Percentiles rank a stretch among this genome's conserved stretches.
Conservation (phyloP, 1,139 yeast genomes). For the Nakaseomyces glabratus region DNA sequence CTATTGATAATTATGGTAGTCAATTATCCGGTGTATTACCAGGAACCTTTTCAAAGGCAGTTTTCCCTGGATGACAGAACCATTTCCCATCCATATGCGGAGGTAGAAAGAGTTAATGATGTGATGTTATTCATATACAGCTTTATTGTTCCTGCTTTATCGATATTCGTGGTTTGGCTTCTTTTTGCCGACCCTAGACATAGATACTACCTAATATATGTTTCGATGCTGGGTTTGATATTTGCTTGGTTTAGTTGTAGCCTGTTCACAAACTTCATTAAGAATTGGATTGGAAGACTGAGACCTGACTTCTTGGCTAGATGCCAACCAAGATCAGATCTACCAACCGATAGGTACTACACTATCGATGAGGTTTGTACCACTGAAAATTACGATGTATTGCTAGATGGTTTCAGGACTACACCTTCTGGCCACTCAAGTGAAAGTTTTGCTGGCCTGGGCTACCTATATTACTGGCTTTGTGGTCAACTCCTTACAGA, state of each 20-base stretch:
- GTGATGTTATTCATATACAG: conserved; percentile 35
- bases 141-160: conserved; percentile 35
- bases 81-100: conserved; percentile 66
- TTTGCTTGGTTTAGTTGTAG: conserved; percentile 46
- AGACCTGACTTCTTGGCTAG: conserved; percentile 73
- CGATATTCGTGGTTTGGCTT: conserved; percentile 33
- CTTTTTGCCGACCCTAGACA: conserved; percentile 35
- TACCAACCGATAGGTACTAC: conserved; percentile 42
- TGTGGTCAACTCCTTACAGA: conserved; percentile 48
- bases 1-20: conserved; percentile 37
- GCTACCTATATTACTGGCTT: conserved; percentile 55
- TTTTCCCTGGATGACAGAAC: conserved; percentile 49
- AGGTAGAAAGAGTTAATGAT: conserved; percentile 49
- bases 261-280: conserved; percentile 55
- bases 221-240: conserved; percentile 45
- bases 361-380: conserved; percentile 57
- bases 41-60: conserved; percentile 63
- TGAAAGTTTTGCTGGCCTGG: conserved; percentile 56
- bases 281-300: conserved; percentile 65
- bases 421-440: conserved; percentile 77
- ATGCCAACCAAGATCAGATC: conserved; percentile 46
- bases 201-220: conserved; percentile 38
- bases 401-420: conserved; percentile 65
- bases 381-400: conserved; percentile 35
- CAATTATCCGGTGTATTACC: conserved; percentile 38